Conservation (phyloP, 2,329 filamentous ascomycete species). For the Celoporthe dispersa region DNA sequence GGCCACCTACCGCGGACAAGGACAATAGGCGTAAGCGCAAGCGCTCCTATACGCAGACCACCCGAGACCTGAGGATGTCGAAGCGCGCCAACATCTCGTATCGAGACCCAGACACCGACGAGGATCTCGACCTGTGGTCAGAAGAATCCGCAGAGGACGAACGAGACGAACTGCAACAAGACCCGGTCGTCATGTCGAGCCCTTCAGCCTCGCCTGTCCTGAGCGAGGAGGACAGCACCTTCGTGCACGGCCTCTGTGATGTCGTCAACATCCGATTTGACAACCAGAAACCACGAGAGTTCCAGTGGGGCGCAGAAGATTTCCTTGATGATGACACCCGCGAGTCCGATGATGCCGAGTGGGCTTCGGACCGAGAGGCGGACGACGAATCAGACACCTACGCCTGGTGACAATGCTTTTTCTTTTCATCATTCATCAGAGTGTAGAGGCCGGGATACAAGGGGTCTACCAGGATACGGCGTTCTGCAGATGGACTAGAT, state of each 20-base stretch:
- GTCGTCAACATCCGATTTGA: constrained; percentile 74
- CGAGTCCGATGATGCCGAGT: constrained; percentile 60
- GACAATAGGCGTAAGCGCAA: constrained; percentile 25
- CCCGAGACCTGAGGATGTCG: constrained; percentile 25
- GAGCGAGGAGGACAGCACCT: constrained; percentile 32
- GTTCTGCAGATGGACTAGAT: constrained; percentile 23
- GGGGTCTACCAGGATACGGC: constrained; percentile 7
- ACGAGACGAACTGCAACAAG: constrained; percentile 23
- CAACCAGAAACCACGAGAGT: constrained; percentile 73
- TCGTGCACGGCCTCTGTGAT: constrained; percentile 71
- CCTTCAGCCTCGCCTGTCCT: constrained; percentile 15
- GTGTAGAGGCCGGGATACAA: neutral
- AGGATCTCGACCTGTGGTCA: constrained; percentile 23
- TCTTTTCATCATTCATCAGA: neutral
- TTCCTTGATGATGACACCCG: constrained; percentile 64
- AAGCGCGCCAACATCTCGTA: constrained; percentile 26
- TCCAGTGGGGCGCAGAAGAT: constrained; percentile 71
- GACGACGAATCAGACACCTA: constrained; percentile 59
- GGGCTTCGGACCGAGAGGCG: constrained; percentile 53
- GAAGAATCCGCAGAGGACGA: constrained; percentile 28
- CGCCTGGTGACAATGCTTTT: constrained; percentile 23
- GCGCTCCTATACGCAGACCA: constrained; percentile 10
- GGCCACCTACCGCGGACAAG: neutral
- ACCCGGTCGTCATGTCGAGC: constrained; percentile 19
- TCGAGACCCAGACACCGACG: constrained; percentile 27